Percentiles rank a stretch among this genome's conserved stretches.
Conservation (phyloP, 2,329 filamentous ascomycete species). For the Talaromyces sp. region DNA sequence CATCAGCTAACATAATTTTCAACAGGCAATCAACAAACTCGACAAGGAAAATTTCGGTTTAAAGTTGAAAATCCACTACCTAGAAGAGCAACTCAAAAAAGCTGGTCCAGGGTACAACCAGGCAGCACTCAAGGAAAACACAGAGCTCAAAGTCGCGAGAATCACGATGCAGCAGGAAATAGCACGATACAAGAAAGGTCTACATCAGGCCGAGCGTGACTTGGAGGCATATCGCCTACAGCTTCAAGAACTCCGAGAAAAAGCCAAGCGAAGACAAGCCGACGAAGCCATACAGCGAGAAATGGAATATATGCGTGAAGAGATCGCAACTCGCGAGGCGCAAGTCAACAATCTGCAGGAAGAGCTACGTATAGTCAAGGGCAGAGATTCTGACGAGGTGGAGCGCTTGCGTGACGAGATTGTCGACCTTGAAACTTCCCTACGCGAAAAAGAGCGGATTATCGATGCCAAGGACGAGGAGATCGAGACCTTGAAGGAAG, state of each 20-base stretch:
- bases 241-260: constrained; percentile 77
- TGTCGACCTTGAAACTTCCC: constrained; percentile 69
- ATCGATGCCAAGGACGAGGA: constrained; percentile 74
- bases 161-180: constrained; percentile 87
- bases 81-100: constrained; percentile 86
- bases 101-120: constrained; percentile 87
- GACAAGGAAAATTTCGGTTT: constrained; percentile 98
- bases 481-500: constrained; percentile 61
- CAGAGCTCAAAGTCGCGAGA: constrained; percentile 89
- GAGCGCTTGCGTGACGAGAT: constrained; percentile 71
- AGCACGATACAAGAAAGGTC: constrained; percentile 77
- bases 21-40: constrained; percentile 77
- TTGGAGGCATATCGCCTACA: constrained; percentile 80
- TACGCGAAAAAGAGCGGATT: constrained; percentile 70
- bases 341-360: constrained; percentile 45
- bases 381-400: constrained; percentile 55
- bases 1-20: not conserved
- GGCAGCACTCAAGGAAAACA: constrained; percentile 86
- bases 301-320: constrained; percentile 50
- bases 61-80: constrained; percentile 94
- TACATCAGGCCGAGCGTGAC: constrained; percentile 78
- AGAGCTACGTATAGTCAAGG: constrained; percentile 56
- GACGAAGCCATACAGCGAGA: constrained; percentile 67
- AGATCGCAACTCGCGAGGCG: constrained; percentile 48
- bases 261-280: constrained; percentile 70